phyloP scores from a whole-genome alignment of 352 stramenopile species.

The Phytophthora podocarpi region DNA sequence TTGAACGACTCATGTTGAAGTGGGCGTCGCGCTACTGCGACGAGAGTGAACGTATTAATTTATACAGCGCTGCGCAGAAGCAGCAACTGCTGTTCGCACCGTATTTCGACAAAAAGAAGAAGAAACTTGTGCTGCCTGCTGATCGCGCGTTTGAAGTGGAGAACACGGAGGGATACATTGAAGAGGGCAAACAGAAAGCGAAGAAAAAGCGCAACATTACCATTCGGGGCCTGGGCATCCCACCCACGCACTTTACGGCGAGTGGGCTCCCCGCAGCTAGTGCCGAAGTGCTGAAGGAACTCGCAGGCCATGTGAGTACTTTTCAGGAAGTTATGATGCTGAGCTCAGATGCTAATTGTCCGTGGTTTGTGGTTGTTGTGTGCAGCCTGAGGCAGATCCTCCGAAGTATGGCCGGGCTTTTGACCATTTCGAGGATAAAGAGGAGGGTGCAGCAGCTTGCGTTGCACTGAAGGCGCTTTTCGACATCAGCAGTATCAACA shows the following conservation, averaged over 20 bases:
- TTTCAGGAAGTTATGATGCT: neutral
- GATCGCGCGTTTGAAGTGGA: constrained; percentile 84
- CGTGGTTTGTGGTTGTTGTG: constrained; percentile 12
- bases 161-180: constrained; percentile 74
- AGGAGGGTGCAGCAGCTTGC: constrained; percentile 94
- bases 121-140: constrained; percentile 66
- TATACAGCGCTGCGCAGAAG: constrained; percentile 93
- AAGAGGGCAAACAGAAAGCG: constrained; percentile 69
- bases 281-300: constrained; percentile 92
- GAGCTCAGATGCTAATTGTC: constrained; percentile 9
- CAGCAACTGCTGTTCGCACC: constrained; percentile 97
- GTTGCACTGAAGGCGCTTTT: constrained; percentile 94
- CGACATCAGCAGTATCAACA: constrained; percentile 98
- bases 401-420: constrained; percentile 86
- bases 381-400: constrained; percentile 77
- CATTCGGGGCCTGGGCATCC: constrained; percentile 91
- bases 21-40: constrained; percentile 94
- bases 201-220: constrained; percentile 86
- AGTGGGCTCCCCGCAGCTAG: constrained; percentile 93
- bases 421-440: constrained; percentile 93
- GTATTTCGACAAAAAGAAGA: constrained; percentile 77
- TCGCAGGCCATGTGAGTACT: constrained; percentile 87
- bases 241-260: constrained; percentile 92
- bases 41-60: constrained; percentile 96
- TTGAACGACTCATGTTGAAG: constrained; percentile 87